Percentiles rank a stretch among this genome's conserved stretches.
phyloP scores from a whole-genome alignment of 148 eudicot species.

The Heliamphora exappendiculata region DNA sequence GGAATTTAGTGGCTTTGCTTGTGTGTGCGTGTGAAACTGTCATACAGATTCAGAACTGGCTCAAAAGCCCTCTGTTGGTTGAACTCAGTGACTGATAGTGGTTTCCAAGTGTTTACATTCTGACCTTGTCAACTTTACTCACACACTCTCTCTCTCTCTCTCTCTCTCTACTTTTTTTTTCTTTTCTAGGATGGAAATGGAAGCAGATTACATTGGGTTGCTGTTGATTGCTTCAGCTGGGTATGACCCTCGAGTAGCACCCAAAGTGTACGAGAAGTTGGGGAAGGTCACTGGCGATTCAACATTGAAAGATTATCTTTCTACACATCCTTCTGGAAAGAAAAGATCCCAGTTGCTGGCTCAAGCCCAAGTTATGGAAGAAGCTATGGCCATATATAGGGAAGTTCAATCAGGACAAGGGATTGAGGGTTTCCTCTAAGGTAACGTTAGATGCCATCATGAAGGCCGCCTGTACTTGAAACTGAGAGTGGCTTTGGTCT shows the following conservation, averaged over 20 bases:
- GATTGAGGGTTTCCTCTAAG: slow-evolving; percentile 58
- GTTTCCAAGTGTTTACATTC: background rate
- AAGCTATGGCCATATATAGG: slow-evolving; percentile 63
- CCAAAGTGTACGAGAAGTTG: slow-evolving; percentile 74
- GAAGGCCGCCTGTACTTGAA: background rate
- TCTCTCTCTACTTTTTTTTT: too few species aligned
- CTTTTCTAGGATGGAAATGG: slow-evolving; percentile 80
- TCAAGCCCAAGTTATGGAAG: slow-evolving; percentile 82
- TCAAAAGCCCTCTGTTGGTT: background rate
- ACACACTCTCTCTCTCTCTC: too few species aligned
- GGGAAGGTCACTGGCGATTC: slow-evolving; percentile 56
- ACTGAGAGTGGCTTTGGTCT: too few species aligned
- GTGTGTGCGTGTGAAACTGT: background rate
- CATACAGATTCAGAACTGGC: background rate
- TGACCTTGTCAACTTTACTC: background rate
- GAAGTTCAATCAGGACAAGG: slow-evolving; percentile 51
- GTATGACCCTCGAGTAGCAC: slow-evolving; percentile 79
- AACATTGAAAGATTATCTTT: slow-evolving; percentile 49
- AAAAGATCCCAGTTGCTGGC: slow-evolving; percentile 59
- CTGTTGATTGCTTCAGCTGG: slow-evolving; percentile 82
- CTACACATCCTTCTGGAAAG: slow-evolving; percentile 94
- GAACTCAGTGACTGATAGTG: background rate
- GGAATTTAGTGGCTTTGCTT: background rate
- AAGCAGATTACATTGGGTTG: slow-evolving; percentile 92
- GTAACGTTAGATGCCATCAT: background rate